phyloP scores from a whole-genome alignment of 768 basidiomycete genomes.

The Hydnum rufescens region DNA sequence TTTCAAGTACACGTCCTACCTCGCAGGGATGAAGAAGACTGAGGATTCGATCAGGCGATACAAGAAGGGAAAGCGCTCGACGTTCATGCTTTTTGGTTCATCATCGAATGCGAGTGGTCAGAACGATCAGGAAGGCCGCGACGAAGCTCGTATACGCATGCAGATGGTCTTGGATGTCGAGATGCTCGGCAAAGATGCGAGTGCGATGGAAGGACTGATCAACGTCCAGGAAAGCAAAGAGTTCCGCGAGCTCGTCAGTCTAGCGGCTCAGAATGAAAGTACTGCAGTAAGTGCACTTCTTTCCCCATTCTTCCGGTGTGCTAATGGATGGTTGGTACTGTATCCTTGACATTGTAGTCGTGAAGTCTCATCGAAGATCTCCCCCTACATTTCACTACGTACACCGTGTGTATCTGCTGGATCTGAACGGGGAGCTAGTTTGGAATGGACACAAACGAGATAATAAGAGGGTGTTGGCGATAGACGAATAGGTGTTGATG shows the following conservation, averaged over 20 bases:
- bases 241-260: not conserved
- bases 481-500: too few species aligned
- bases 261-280: not conserved
- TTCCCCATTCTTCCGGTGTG: too few species aligned
- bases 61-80: conserved; percentile 66
- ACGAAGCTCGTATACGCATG: conserved; percentile 70
- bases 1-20: conserved; percentile 43
- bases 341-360: too few species aligned
- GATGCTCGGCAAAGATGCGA: conserved; percentile 62
- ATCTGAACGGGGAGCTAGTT: too few species aligned
- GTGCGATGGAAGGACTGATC: conserved; percentile 34
- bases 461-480: too few species aligned
- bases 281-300: not conserved
- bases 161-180: conserved; percentile 82
- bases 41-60: conserved; percentile 73
- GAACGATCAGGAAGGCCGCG: conserved; percentile 50
- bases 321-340: too few species aligned
- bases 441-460: too few species aligned
- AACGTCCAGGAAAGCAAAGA: conserved; percentile 19
- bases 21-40: conserved; percentile 75
- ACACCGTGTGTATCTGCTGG: too few species aligned
- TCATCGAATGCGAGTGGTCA: conserved; percentile 19
- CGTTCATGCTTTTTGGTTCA: conserved; percentile 61
- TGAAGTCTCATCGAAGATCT: too few species aligned
- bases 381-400: too few species aligned